Base-by-base conservation (phyloP, 495 filamentous ascomycete genomes). In the Neurospora intermedia region DNA sequence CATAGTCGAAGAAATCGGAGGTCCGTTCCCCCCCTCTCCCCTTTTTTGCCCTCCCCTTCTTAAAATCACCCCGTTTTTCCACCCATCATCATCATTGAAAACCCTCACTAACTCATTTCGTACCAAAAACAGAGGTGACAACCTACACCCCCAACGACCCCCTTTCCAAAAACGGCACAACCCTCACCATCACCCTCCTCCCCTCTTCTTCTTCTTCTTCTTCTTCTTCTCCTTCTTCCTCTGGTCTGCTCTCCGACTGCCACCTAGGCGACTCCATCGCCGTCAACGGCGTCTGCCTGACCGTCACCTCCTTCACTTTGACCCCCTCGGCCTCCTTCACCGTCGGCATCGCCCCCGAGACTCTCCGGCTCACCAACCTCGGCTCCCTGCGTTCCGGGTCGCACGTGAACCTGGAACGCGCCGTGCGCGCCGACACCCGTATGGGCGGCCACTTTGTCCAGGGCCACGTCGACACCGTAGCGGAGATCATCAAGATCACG, bases 261-360 rank as follows among this genome's bases (percentile, higher is more conserved):
- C 89, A 94, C 78, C 85, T 96, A 41, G 96, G 96, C 74, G 96
- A 99, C 84, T 95, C 92, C 80, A 97, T 98, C 78, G 88, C 89
- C 79, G 87, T 98, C 78, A 98, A 97, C 85, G 95, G 95, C 85
- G 86, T 81, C 75, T 86, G 96, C 84, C 89, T 99, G n/a, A 99
- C 96, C 46, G 90, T 97, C 41, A 97, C 93, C 23, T 84, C 87
- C 74, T 93, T 96, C 84, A 84, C 86, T 76, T 84, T 70, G 84
- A 46, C 70, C 79, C 72, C 70, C 6, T 2, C 23, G n/a, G 78
- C 80, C 76, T 75, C 75, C 73, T 99, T 99, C 91, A 96, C 91
- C 74, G 94, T 98, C 75, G 95, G 96, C 81, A 90, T 97, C 76
- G 93, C 96, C 3, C 96, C 96, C 76, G 96, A 99, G 82, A 98